Base-by-base conservation (phyloP, 495 filamentous ascomycete species). In the Penicillium dipodomyicola region DNA sequence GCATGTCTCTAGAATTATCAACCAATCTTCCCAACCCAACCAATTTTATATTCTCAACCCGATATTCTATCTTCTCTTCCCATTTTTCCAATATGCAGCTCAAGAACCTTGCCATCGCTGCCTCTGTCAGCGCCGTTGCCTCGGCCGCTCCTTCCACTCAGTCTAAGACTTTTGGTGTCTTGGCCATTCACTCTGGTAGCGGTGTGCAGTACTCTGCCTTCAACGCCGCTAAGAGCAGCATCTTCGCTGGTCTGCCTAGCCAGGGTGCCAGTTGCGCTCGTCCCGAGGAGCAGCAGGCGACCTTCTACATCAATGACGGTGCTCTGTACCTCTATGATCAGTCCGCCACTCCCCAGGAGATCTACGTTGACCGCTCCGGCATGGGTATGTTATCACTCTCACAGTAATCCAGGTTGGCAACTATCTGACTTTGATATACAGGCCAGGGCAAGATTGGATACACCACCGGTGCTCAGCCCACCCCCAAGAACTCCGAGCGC, bases 371-470 rank as follows among this genome's bases (percentile, higher is more conserved):
- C 57, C 77, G 77, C 46, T 82, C 79, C 41, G 79, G 79, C 61
- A 82, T 82, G 79, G 70, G 70, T 70, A 67, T n/a, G 61, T 10
- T 30, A 1, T 17, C 44, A n/a, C 15, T 25, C 32, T 20, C 33
- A 8, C 23, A 17, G 17, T 42, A 25, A 5, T 14, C 15, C 2
- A n/a, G 1, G 15, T 1, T 14, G 35, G 39, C 15, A 12, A 25
- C 11, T 3, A 48, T 17, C 56, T 62, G 59, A 68, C 30, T 33
- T 51, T 50, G 15, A 19, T 4, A 29, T 5, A 49, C 46, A 75
- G 79, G 77, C 56, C 78, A 80, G 54, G 80, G 80, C 44, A 72
- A 69, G 33, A 65, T 82, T 54, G 75, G 75, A 42, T 83, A 82
- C 63, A 77, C 75, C 19, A 77, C 69, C 35, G 75, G 73, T 22